phyloP scores from a whole-genome alignment of 192 early-diverging fungal genomes.

The Entrophospora sp. region DNA sequence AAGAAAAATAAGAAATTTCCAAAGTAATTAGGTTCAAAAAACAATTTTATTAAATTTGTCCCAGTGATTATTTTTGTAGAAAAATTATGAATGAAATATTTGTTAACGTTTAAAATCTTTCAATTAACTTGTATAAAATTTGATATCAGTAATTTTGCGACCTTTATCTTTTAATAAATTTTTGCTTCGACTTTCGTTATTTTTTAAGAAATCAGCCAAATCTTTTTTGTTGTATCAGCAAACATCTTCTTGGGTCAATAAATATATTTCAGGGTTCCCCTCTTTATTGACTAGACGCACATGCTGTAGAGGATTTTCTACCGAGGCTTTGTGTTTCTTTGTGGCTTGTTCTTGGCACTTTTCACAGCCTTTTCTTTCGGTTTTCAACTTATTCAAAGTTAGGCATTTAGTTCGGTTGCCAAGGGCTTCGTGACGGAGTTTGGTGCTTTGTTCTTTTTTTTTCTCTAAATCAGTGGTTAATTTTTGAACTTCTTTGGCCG shows the following conservation, averaged over 20 bases:
- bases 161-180: neutral
- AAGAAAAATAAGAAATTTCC: too few relatives aligned
- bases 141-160: constrained; percentile 3
- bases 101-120: too few relatives aligned
- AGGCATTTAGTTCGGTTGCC: constrained; percentile 1
- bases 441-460: constrained; percentile 5
- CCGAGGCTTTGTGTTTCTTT: neutral
- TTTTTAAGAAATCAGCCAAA: neutral
- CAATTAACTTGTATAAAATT: too few relatives aligned
- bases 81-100: too few relatives aligned
- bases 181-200: neutral
- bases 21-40: too few relatives aligned
- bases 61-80: too few relatives aligned
- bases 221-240: constrained; percentile 16
- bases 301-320: constrained; percentile 6
- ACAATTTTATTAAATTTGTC: too few relatives aligned
- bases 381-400: constrained; percentile 6
- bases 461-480: neutral
- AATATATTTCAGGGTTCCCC: neutral
- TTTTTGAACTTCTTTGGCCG: constrained; percentile 12
- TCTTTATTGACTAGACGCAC: neutral
- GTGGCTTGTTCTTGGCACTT: neutral
- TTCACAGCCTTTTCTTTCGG: neutral
- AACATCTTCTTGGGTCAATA: constrained; percentile 2
- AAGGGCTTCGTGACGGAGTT: neutral